Evolutionary conservation across 2,329 filamentous ascomycete species (phyloP).

Genomic region (Sporothrix pallida): DNA sequence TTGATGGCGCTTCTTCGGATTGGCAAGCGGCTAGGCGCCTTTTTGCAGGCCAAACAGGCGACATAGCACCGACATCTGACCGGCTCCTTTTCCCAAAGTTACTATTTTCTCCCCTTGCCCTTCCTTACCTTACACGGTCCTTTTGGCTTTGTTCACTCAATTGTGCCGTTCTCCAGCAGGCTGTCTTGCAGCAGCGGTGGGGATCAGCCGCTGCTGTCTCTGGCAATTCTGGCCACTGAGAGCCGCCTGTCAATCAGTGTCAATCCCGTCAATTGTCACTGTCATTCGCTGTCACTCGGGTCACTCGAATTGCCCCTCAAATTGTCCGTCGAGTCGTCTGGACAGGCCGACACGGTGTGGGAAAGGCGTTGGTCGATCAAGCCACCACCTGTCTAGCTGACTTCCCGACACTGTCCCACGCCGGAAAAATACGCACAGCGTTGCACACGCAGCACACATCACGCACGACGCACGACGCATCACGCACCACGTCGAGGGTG

Average conservation of each 20-base stretch:
- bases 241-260: neutral
- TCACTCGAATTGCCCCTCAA: neutral
- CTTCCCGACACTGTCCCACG: constrained; percentile 11
- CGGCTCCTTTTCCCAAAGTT: constrained; percentile 19
- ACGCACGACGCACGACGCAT: neutral
- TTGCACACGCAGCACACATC: constrained; percentile 10
- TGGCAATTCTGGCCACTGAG: too few relatives aligned
- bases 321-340: too few relatives aligned
- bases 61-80: constrained; percentile 33
- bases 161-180: constrained; percentile 1
- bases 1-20: constrained; percentile 34
- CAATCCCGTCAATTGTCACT: neutral
- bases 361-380: neutral
- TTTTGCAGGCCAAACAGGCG: constrained; percentile 20
- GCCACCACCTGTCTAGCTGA: neutral
- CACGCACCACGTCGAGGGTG: neutral
- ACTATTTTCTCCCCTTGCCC: too few relatives aligned
- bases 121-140: too few relatives aligned
- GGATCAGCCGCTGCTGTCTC: neutral
- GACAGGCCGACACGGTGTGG: neutral
- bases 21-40: constrained; percentile 30
- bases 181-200: constrained; percentile 5
- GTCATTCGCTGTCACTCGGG: neutral
- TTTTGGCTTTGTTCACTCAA: too few relatives aligned
- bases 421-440: constrained; percentile 27